phyloP scores from a whole-genome alignment of 2,329 filamentous ascomycete species.

The Epichloe bromicola region DNA sequence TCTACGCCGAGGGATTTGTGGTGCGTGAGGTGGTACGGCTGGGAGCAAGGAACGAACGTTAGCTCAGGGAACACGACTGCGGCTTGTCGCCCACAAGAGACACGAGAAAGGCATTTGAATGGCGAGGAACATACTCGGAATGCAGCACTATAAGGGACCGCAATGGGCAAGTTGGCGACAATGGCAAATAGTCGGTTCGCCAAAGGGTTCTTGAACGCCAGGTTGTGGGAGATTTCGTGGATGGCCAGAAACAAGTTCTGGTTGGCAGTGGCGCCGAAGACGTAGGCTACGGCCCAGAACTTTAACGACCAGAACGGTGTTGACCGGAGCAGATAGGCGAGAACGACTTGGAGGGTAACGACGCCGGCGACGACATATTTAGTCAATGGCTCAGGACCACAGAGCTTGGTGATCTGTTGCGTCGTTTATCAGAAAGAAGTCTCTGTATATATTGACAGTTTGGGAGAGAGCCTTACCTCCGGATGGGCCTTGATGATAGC shows the following conservation, averaged over 20 bases:
- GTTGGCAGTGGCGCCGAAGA: constrained; percentile 88
- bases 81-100: too few relatives aligned
- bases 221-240: constrained; percentile 96
- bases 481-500: constrained; percentile 98
- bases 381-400: constrained; percentile 87
- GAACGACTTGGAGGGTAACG: constrained; percentile 65
- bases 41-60: not conserved
- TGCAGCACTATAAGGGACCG: constrained; percentile 87
- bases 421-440: not conserved
- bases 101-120: not conserved
- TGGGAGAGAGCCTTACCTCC: constrained; percentile 43
- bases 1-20: constrained; percentile 97
- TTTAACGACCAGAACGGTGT: constrained; percentile 69
- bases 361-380: constrained; percentile 84
- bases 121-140: constrained; percentile 55
- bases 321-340: constrained; percentile 64
- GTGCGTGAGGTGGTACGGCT: constrained; percentile 96
- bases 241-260: constrained; percentile 98
- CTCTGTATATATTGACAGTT: constrained; percentile 9
- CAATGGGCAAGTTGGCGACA: constrained; percentile 90
- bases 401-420: constrained; percentile 80
- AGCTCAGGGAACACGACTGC: not conserved
- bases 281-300: constrained; percentile 79
- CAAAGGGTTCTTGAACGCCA: constrained; percentile 72
- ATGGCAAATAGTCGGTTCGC: constrained; percentile 82